Conservation (phyloP, 2,329 filamentous ascomycete genomes). For the Epichloe coenophiala region DNA sequence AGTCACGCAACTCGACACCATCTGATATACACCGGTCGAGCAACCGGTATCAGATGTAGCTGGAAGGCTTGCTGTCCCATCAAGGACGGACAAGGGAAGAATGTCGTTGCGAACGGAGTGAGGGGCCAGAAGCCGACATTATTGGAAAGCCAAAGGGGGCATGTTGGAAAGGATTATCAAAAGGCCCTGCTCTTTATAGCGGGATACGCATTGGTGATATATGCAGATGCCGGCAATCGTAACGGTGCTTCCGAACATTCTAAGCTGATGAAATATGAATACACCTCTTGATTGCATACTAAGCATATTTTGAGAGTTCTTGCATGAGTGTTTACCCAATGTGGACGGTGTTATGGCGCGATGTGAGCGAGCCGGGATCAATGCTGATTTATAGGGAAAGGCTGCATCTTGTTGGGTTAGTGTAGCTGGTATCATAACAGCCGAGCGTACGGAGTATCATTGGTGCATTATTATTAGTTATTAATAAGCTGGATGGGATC, state of each 20-base stretch:
- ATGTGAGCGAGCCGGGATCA: too few relatives aligned
- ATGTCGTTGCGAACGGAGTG: neutral
- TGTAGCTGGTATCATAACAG: neutral
- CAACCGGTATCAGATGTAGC: neutral
- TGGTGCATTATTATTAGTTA: neutral
- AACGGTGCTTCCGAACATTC: neutral
- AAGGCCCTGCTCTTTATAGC: neutral
- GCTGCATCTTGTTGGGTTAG: too few relatives aligned
- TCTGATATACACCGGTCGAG: neutral
- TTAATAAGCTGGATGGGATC: neutral
- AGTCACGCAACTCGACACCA: too few relatives aligned
- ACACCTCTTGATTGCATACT: neutral
- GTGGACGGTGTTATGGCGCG: too few relatives aligned
- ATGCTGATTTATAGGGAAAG: too few relatives aligned
- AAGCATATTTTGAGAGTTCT: neutral
- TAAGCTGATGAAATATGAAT: neutral
- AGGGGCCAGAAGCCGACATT: neutral
- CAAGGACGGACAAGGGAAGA: neutral
- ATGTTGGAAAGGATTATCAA: neutral
- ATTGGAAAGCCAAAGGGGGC: neutral
- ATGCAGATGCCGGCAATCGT: conserved; percentile 1
- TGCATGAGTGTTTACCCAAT: too few relatives aligned
- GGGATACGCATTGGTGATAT: neutral
- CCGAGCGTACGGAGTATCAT: neutral
- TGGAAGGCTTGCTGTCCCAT: neutral